Percentiles rank a stretch among this genome's conserved stretches.
Evolutionary conservation across 148 eudicot genomes (phyloP).

Genomic region (Nepenthes gracilis): DNA sequence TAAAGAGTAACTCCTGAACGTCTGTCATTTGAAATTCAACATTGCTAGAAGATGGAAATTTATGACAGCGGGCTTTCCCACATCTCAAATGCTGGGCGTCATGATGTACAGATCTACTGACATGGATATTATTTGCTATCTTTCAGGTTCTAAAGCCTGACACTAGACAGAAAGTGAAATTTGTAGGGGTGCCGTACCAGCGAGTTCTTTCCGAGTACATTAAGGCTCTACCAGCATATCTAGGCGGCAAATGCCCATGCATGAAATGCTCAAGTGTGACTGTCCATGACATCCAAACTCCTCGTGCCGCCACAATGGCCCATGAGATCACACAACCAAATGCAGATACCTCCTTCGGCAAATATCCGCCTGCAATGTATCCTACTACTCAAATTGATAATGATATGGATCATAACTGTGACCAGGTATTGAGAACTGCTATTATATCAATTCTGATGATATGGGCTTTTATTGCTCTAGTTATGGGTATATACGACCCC

Average conservation of each 20-base stretch:
- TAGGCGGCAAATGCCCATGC: constrained; percentile 70
- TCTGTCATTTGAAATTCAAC: too few relatives aligned
- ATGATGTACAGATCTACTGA: neutral
- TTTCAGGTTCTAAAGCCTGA: constrained; percentile 65
- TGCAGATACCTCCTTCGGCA: constrained; percentile 11
- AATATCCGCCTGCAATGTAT: constrained; percentile 16
- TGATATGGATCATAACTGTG: constrained; percentile 19
- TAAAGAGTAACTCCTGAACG: too few relatives aligned
- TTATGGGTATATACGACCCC: constrained; percentile 38
- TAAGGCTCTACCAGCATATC: constrained; percentile 53
- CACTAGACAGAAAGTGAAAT: constrained; percentile 61
- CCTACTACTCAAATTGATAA: constrained; percentile 17
- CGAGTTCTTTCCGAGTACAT: constrained; percentile 43
- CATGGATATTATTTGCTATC: neutral
- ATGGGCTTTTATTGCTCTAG: constrained; percentile 46
- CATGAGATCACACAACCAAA: constrained; percentile 7
- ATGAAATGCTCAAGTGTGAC: constrained; percentile 31
- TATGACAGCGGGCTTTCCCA: too few relatives aligned
- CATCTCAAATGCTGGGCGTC: neutral
- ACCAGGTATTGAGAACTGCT: constrained; percentile 43
- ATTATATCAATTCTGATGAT: constrained; percentile 58
- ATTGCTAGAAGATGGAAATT: too few relatives aligned
- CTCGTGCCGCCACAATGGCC: constrained; percentile 7
- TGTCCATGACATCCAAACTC: constrained; percentile 7
- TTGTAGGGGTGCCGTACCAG: constrained; percentile 44